Evolutionary conservation across 805 yeast species (phyloP), one percentile per base, ranked within the genome.

Genomic region (Saturnispora diversa): DNA sequence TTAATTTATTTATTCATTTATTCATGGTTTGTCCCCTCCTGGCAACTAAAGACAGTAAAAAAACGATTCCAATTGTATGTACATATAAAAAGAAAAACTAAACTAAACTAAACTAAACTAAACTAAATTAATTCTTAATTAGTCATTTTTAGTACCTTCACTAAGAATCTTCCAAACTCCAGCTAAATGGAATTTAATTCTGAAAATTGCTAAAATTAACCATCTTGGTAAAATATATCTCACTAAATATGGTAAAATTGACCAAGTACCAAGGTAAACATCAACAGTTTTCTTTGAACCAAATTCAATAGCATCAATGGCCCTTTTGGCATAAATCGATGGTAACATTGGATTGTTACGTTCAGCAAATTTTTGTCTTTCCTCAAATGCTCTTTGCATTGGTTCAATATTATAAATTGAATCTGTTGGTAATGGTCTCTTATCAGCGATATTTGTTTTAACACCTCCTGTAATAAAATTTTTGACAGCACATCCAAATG

Each of bases 381-480:
- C 60, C 19, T 54, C 61, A 44, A 80, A 62, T 0, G 80, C 72
- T 17, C 60, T 64, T 17, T 56, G 54, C 39, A 77, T 76, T 37
- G 71, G 82, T 3, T 72, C 70, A 25, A 61, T 55, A 43, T 71
- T 64, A 53, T 66, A 81, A 33, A 74, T 52, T 0, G 88, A 80
- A 20, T 53, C 59, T n/a, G 57, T 58, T 3, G 84, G 81, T 26
- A 81, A 55, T 1, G 74, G 69, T 48, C 85, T 66, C 2, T 64
- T 72, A 50, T 83, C 90, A 0, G 77, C 83, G 50, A 84, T 80
- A 42, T 77, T 68, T 0, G 92, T 80, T 17, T 63, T 62, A 23
- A 84, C 92, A 27, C 84, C 90, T 23, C 94, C 94, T 7, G 92
- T 83, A 30, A 81, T 60, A 10, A 79, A 67, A 50, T 80, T 79